These are phyloP conservation scores for Mangifera indica DNA, from an alignment of 345 rosid genomes.

Conservation along the genomic window DNA sequence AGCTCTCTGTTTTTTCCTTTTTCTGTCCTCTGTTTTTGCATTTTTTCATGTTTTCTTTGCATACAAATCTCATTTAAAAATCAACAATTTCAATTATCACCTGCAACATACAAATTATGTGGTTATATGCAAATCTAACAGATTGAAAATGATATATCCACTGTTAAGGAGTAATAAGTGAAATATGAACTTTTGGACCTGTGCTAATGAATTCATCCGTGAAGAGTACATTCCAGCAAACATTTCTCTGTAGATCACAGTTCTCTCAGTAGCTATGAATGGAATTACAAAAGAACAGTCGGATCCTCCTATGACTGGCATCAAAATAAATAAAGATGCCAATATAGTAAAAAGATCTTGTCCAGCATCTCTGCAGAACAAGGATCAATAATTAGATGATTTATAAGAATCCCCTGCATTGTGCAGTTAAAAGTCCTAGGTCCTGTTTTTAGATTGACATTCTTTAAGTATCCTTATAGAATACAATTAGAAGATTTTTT, in stretches of 20 bases:
- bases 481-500: too few species aligned
- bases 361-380: constrained; percentile 36
- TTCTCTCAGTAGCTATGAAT: constrained; percentile 42
- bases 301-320: constrained; percentile 38
- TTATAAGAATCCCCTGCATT: too few species aligned
- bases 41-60: too few species aligned
- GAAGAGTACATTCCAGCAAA: constrained; percentile 57
- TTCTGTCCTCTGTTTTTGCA: too few species aligned
- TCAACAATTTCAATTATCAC: constrained; percentile 41
- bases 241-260: constrained; percentile 55
- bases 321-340: constrained; percentile 43
- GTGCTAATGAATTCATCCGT: constrained; percentile 62
- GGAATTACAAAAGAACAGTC: constrained; percentile 46
- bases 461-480: too few species aligned
- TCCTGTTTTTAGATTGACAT: too few species aligned
- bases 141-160: neutral
- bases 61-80: too few species aligned
- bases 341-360: constrained; percentile 53
- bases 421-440: too few species aligned
- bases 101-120: constrained; percentile 23
- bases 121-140: neutral
- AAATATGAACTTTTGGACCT: constrained; percentile 35
- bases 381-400: neutral
- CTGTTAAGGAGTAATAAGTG: neutral
- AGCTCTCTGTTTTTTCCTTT: too few species aligned